Percentiles rank a stretch among this genome's conserved stretches.
Conservation (phyloP, 495 filamentous ascomycete genomes). For the Lasiosphaeria ovina region DNA sequence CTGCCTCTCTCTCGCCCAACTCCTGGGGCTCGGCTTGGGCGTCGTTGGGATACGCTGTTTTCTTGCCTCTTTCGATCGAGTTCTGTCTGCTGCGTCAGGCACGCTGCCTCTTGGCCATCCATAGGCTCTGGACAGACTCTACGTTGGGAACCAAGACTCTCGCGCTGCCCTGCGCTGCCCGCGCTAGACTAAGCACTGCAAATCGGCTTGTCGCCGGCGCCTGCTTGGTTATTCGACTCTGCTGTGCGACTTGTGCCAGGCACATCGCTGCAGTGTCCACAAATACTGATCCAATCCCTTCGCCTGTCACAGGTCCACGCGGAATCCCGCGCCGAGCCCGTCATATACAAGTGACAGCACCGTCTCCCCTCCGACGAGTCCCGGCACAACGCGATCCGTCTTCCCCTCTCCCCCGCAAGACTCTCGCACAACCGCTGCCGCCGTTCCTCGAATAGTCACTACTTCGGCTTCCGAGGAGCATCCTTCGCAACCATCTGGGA, state of each 20-base stretch:
- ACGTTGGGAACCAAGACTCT: conserved; percentile 5
- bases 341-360: conserved; percentile 37
- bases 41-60: conserved; percentile 5
- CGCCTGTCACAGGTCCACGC: conserved; percentile 34
- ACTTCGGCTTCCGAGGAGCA: conserved; percentile 30
- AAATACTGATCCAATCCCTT: conserved; percentile 36
- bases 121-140: conserved; percentile 1
- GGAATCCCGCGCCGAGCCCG: conserved; percentile 42
- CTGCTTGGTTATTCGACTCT: conserved; percentile 28
- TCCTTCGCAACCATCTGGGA: conserved; percentile 23
- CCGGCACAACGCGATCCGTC: conserved; percentile 38
- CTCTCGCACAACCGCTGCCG: conserved; percentile 16
- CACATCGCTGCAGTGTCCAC: conserved; percentile 31
- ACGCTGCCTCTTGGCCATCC: conserved; percentile 6
- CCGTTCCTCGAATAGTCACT: conserved; percentile 39
- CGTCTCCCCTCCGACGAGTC: conserved; percentile 42
- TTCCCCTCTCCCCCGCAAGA: conserved; percentile 32
- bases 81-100: background rate
- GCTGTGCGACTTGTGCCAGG: conserved; percentile 30
- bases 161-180: background rate
- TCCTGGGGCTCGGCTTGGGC: background rate
- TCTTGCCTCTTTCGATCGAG: conserved; percentile 1
- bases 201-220: conserved; percentile 19
- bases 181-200: conserved; percentile 13
- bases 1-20: background rate